phyloP scores from a whole-genome alignment of 2,329 filamentous ascomycete species.

The Aaosphaeria pasadenensis region DNA sequence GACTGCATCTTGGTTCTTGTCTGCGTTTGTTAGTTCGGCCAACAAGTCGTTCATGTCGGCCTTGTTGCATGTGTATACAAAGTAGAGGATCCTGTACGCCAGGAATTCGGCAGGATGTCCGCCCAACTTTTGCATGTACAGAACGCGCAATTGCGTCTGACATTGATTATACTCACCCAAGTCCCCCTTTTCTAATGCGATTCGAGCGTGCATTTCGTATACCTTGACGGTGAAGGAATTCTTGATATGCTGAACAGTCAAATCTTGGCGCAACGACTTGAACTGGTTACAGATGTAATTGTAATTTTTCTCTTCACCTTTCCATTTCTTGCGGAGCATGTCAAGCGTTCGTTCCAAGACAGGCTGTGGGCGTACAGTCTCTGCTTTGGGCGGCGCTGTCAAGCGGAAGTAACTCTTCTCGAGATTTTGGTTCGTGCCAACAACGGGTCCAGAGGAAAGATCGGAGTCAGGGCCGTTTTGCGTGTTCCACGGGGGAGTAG shows the following conservation, averaged over 20 bases:
- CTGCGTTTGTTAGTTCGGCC: constrained; percentile 97
- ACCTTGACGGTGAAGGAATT: constrained; percentile 95
- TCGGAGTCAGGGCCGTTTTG: constrained; percentile 49
- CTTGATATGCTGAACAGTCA: constrained; percentile 96
- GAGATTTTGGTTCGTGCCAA: constrained; percentile 78
- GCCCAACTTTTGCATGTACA: constrained; percentile 83
- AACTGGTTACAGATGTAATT: constrained; percentile 98
- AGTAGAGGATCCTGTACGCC: constrained; percentile 99
- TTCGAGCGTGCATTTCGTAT: constrained; percentile 96
- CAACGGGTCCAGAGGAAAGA: constrained; percentile 63
- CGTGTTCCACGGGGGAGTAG: constrained; percentile 46
- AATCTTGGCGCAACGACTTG: constrained; percentile 95
- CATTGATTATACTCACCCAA: constrained; percentile 99
- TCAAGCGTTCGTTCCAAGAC: constrained; percentile 83
- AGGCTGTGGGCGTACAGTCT: constrained; percentile 79
- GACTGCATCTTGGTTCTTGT: constrained; percentile 80
- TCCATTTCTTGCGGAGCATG: constrained; percentile 91
- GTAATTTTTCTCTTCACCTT: constrained; percentile 82
- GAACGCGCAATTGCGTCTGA: constrained; percentile 90
- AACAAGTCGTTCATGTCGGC: constrained; percentile 97
- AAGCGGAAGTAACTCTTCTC: constrained; percentile 96
- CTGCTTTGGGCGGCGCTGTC: constrained; percentile 83
- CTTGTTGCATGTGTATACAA: constrained; percentile 98
- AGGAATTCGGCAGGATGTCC: constrained; percentile 95
- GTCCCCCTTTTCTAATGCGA: constrained; percentile 96